Conservation (phyloP, 2,329 filamentous ascomycete species). For the Fusarium sp. region DNA sequence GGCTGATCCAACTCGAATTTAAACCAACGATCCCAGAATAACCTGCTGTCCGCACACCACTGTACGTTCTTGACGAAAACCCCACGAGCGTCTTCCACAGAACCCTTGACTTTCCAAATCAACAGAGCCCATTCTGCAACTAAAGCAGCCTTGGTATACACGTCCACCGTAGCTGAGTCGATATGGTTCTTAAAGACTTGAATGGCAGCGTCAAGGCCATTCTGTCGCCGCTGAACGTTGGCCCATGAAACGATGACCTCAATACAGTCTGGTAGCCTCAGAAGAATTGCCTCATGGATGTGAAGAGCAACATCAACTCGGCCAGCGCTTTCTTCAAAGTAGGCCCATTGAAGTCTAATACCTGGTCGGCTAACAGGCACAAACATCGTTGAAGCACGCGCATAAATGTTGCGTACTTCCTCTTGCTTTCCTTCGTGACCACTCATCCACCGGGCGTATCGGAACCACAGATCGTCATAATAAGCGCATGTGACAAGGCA, state of each 20-base stretch:
- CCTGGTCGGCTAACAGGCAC: conserved; percentile 88
- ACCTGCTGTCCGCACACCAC: conserved; percentile 84
- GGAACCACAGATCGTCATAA: conserved; percentile 98
- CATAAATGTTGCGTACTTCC: conserved; percentile 91
- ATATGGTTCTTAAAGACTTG: conserved; percentile 85
- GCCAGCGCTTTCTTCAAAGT: conserved; percentile 89
- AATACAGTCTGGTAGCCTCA: conserved; percentile 81
- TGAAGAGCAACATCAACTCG: conserved; percentile 83
- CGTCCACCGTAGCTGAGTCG: conserved; percentile 76
- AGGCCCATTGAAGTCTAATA: conserved; percentile 90
- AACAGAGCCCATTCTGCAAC: conserved; percentile 90
- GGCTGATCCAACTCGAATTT: conserved; percentile 90
- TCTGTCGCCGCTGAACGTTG: conserved; percentile 85
- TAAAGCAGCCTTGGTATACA: conserved; percentile 86
- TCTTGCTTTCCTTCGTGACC: conserved; percentile 84
- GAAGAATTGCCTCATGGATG: conserved; percentile 85
- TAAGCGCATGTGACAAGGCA: conserved; percentile 93
- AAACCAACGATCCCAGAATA: conserved; percentile 93
- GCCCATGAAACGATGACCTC: conserved; percentile 91
- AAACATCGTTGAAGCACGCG: conserved; percentile 85
- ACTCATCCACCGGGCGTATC: conserved; percentile 96
- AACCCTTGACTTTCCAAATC: conserved; percentile 88
- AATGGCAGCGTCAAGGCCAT: conserved; percentile 85
- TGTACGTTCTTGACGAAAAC: conserved; percentile 86
- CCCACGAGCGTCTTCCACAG: conserved; percentile 81